These are phyloP conservation scores for Candolleomyces efflorescens DNA, from an alignment of 768 basidiomycete species.

Conservation along the genomic window DNA sequence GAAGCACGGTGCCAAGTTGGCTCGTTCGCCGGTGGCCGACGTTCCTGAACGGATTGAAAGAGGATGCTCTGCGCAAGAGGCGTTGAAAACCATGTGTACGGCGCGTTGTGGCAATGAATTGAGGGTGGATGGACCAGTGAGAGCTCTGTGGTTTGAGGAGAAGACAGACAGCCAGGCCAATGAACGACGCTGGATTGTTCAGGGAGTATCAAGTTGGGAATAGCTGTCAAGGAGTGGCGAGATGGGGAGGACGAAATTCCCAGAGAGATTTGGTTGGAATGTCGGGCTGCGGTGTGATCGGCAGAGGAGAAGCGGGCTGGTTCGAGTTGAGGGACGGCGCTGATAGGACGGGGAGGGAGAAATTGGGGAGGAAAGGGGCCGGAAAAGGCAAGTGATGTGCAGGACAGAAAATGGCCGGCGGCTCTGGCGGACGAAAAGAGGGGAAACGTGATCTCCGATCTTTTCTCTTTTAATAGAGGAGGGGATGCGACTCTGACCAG, in stretches of 20 bases:
- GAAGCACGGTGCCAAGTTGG: neutral
- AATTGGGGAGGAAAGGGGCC: neutral
- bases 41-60: too few species aligned
- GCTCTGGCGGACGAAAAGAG: neutral
- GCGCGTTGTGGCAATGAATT: too few species aligned
- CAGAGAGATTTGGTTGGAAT: neutral
- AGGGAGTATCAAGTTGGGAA: too few species aligned
- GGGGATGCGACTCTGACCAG: neutral
- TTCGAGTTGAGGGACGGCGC: neutral
- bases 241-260: neutral
- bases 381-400: neutral
- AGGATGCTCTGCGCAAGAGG: too few species aligned
- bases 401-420: neutral
- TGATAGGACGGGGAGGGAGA: neutral
- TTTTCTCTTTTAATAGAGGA: neutral
- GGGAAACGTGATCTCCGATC: neutral
- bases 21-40: too few species aligned
- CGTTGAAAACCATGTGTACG: too few species aligned
- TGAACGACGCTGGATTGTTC: too few species aligned
- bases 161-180: neutral
- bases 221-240: too few species aligned
- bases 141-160: neutral
- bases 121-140: too few species aligned
- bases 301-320: neutral
- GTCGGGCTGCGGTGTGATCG: slow-evolving; percentile 7